Conservation (phyloP, 257 asterid genomes). For the Nicotiana paniculata region DNA sequence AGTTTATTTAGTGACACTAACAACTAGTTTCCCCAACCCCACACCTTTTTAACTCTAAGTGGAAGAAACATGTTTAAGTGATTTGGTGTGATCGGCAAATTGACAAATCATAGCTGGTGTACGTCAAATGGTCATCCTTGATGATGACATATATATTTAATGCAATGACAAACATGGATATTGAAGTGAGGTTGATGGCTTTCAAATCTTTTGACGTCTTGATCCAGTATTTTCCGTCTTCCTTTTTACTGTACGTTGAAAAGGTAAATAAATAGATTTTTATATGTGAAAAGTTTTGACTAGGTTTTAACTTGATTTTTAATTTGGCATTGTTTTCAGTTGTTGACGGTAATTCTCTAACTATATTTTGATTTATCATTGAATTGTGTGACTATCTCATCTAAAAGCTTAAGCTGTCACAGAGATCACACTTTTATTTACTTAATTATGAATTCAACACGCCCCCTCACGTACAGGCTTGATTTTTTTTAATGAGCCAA, state of each 20-base stretch:
- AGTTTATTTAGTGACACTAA: too few species aligned
- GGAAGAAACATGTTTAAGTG: neutral
- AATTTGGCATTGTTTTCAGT: neutral
- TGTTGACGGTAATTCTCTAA: neutral
- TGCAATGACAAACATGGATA: constrained; percentile 77
- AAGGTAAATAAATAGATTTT: constrained; percentile 44
- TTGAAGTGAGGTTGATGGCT: constrained; percentile 86
- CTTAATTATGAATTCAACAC: too few species aligned
- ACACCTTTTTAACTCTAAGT: neutral
- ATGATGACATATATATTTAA: constrained; percentile 75
- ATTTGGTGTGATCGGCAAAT: neutral
- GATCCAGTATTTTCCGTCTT: constrained; percentile 65
- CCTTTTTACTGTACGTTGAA: constrained; percentile 66
- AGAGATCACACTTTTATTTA: too few species aligned
- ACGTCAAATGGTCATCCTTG: constrained; percentile 15
- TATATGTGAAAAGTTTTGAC: neutral
- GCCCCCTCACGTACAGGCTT: too few species aligned
- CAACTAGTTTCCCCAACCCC: neutral
- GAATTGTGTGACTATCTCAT: too few species aligned
- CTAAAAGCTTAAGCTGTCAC: too few species aligned
- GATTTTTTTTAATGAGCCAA: too few species aligned
- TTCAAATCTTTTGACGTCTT: constrained; percentile 76
- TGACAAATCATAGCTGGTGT: neutral
- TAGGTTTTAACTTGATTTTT: neutral
- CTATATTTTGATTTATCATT: neutral